Conservation (phyloP, 1,139 yeast genomes). For the Ogataea hybrid region DNA sequence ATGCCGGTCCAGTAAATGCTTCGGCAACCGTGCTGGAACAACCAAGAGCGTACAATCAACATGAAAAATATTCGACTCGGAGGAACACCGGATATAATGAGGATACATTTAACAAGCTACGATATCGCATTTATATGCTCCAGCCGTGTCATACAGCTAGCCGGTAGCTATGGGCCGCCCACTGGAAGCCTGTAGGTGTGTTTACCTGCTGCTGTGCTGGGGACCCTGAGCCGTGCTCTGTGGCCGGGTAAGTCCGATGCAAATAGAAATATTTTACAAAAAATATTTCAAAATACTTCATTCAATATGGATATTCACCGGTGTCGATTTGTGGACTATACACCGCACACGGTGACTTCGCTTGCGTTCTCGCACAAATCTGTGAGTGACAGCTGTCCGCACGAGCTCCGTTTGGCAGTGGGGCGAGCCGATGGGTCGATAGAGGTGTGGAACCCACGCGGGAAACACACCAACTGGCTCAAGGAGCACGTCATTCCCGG, state of each 20-base stretch:
- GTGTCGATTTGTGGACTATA: conserved; percentile 87
- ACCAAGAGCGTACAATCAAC: not conserved
- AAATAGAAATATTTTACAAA: not conserved
- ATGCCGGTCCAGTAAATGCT: not conserved
- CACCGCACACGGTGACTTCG: conserved; percentile 83
- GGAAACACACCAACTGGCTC: conserved; percentile 49
- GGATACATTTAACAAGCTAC: not conserved
- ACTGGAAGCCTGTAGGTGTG: no score
- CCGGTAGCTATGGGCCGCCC: no score
- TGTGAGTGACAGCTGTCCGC: conserved; percentile 46
- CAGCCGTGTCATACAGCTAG: no score
- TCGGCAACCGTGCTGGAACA: not conserved
- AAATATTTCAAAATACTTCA: conserved; percentile 4
- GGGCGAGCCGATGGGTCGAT: conserved; percentile 95
- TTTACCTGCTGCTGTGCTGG: no score
- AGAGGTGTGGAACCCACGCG: conserved; percentile 88
- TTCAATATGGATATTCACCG: conserved; percentile 74
- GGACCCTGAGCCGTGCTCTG: not conserved
- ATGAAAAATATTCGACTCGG: conserved; percentile 6
- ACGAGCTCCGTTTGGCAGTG: conserved; percentile 75
- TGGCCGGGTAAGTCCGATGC: conserved; percentile 5
- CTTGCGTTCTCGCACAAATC: conserved; percentile 69
- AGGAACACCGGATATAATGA: conserved; percentile 4
- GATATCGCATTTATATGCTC: not conserved
- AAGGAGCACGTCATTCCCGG: conserved; percentile 68